A percentile compares a stretch with the other conserved stretches of the same genome.
phyloP scores from a whole-genome alignment of 169 alveolate genomes.

The Eimeria sp. region DNA sequence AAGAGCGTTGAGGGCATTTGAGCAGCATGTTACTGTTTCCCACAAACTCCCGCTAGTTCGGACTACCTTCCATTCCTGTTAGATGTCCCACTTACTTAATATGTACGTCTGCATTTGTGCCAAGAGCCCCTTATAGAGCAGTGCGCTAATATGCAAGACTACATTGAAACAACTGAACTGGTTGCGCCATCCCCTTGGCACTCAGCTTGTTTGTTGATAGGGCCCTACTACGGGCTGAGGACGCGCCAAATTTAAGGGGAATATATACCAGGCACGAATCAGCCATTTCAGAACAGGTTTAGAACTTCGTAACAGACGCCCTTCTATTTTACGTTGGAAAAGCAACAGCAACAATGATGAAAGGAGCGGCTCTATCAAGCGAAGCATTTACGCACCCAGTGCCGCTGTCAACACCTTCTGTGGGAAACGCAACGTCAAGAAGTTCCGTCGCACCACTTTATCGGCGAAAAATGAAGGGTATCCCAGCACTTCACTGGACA shows the following conservation, averaged over 20 bases:
- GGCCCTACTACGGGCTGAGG: background rate
- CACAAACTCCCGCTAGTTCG: background rate
- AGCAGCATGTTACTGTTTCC: background rate
- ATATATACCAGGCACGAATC: background rate
- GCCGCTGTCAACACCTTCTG: background rate
- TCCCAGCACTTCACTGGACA: slow-evolving; percentile 75
- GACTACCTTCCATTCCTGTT: background rate
- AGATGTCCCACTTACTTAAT: background rate
- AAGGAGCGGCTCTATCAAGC: background rate
- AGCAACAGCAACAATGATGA: background rate
- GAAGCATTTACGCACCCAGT: background rate
- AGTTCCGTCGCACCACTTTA: background rate
- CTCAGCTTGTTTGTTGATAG: background rate
- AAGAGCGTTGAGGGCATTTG: background rate
- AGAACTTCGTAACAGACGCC: background rate
- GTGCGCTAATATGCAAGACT: background rate
- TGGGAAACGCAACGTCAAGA: background rate
- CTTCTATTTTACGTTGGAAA: background rate
- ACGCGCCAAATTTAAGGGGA: background rate
- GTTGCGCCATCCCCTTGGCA: background rate
- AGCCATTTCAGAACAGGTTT: background rate
- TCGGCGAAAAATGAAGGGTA: slow-evolving; percentile 39
- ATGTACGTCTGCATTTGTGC: background rate
- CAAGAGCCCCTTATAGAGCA: background rate
- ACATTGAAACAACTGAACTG: background rate